A percentile compares a stretch with the other conserved stretches of the same genome.
These are phyloP conservation scores for Alternaria sp. DNA, from an alignment of 2,329 filamentous ascomycete genomes.

Conservation along the genomic window DNA sequence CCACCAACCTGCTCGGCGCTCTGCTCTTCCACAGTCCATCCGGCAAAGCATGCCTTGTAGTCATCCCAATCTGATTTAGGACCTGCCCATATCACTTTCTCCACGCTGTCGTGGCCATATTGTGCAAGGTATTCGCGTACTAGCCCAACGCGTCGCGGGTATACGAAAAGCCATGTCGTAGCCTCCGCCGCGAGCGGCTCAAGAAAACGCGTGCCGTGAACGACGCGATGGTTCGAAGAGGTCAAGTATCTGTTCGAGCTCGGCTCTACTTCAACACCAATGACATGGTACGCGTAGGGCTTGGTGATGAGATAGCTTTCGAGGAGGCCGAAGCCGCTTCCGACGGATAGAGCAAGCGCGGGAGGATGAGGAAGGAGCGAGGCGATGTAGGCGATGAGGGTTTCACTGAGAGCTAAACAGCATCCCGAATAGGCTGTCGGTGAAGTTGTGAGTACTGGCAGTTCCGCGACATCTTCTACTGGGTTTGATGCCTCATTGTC, in stretches of 20 bases:
- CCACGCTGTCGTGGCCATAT: slow-evolving; percentile 38
- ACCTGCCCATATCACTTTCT: slow-evolving; percentile 52
- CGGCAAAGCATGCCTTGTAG: slow-evolving; percentile 35
- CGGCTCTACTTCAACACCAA: slow-evolving; percentile 58
- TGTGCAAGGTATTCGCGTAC: slow-evolving; percentile 53
- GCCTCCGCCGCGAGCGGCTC: slow-evolving; percentile 52
- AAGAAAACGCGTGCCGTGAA: slow-evolving; percentile 55
- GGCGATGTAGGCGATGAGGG: slow-evolving; percentile 34
- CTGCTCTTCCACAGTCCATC: slow-evolving; percentile 26
- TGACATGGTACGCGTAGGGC: slow-evolving; percentile 38
- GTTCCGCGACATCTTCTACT: not conserved
- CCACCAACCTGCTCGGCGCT: slow-evolving; percentile 38
- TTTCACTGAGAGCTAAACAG: slow-evolving; percentile 45
- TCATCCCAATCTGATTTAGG: slow-evolving; percentile 53
- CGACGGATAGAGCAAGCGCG: slow-evolving; percentile 52
- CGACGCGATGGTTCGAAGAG: slow-evolving; percentile 50
- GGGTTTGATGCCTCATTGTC: not conserved
- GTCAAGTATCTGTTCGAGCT: slow-evolving; percentile 56
- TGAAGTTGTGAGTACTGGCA: slow-evolving; percentile 24
- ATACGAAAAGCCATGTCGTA: slow-evolving; percentile 60
- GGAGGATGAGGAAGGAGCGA: slow-evolving; percentile 33
- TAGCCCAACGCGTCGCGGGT: slow-evolving; percentile 58
- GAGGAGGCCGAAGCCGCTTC: slow-evolving; percentile 59
- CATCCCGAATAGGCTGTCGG: slow-evolving; percentile 40
- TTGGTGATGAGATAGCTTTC: slow-evolving; percentile 51